Evolutionary conservation across 257 asterid genomes (phyloP).

Genomic region (Scutellaria baicalensis): DNA sequence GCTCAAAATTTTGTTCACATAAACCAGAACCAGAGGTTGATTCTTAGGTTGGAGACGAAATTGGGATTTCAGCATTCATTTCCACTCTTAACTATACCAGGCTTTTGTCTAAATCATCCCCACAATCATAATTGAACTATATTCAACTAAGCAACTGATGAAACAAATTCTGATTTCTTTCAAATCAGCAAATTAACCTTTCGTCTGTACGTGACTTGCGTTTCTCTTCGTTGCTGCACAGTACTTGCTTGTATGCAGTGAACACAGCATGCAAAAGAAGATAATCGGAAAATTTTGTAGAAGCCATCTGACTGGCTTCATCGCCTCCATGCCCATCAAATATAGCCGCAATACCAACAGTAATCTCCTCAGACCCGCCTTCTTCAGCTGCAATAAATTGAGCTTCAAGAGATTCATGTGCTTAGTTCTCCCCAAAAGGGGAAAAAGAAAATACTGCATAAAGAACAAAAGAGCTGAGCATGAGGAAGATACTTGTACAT

Average conservation of each 20-base stretch:
- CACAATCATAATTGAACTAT: not conserved
- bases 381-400: constrained; percentile 27
- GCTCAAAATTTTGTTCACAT: not conserved
- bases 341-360: constrained; percentile 52
- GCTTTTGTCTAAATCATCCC: not conserved
- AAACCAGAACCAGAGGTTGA: not conserved
- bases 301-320: constrained; percentile 77
- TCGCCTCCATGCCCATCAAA: constrained; percentile 85
- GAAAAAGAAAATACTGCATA: not conserved
- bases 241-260: constrained; percentile 30
- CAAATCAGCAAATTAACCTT: constrained; percentile 22
- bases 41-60: not conserved
- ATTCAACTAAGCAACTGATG: not conserved
- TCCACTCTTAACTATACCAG: not conserved
- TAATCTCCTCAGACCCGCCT: constrained; percentile 26
- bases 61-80: not conserved
- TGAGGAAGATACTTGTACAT: not conserved
- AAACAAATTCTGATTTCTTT: not conserved
- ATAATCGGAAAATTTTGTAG: constrained; percentile 41
- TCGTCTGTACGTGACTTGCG: constrained; percentile 8
- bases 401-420: not conserved
- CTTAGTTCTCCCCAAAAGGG: not conserved
- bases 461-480: not conserved
- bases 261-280: constrained; percentile 39
- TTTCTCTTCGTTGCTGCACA: constrained; percentile 16